Conservation (phyloP, 2,329 filamentous ascomycete species). For the Coniella vitis region DNA sequence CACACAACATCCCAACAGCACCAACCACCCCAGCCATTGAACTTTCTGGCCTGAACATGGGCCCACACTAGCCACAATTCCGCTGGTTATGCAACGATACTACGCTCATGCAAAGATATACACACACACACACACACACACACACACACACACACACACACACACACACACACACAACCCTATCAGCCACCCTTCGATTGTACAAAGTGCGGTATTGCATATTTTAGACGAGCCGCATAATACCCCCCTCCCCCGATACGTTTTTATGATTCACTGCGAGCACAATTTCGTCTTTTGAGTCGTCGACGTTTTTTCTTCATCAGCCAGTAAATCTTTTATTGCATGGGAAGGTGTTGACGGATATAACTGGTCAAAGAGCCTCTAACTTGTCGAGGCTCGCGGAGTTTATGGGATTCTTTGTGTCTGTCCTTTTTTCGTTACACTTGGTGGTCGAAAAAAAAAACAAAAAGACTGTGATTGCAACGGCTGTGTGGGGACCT, state of each 20-base stretch:
- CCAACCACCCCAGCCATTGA: slow-evolving; percentile 25
- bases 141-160: background rate
- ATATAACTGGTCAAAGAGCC: slow-evolving; percentile 9
- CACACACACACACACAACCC: background rate
- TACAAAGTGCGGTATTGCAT: slow-evolving; percentile 13
- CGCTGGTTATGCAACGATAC: background rate
- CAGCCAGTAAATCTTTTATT: slow-evolving; percentile 5
- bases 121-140: background rate
- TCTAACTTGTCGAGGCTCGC: slow-evolving; percentile 7
- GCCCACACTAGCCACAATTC: background rate
- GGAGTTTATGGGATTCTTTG: slow-evolving; percentile 9
- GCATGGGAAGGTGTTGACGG: slow-evolving; percentile 21
- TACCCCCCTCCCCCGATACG: slow-evolving; percentile 2
- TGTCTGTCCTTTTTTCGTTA: background rate
- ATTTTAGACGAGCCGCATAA: slow-evolving; percentile 12
- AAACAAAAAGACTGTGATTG: too few relatives aligned
- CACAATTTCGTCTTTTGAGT: slow-evolving; percentile 1
- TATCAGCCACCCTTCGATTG: slow-evolving; percentile 6
- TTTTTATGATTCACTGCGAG: slow-evolving; percentile 8
- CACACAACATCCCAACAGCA: slow-evolving; percentile 33
- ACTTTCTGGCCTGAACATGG: slow-evolving; percentile 8
- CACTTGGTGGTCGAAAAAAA: too few relatives aligned
- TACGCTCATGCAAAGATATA: too few relatives aligned
- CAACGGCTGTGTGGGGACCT: too few relatives aligned
- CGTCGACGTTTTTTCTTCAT: background rate